A percentile compares a stretch with the other conserved stretches of the same genome.
phyloP scores from a whole-genome alignment of 768 basidiomycete species.

The Obba rivulosa region DNA sequence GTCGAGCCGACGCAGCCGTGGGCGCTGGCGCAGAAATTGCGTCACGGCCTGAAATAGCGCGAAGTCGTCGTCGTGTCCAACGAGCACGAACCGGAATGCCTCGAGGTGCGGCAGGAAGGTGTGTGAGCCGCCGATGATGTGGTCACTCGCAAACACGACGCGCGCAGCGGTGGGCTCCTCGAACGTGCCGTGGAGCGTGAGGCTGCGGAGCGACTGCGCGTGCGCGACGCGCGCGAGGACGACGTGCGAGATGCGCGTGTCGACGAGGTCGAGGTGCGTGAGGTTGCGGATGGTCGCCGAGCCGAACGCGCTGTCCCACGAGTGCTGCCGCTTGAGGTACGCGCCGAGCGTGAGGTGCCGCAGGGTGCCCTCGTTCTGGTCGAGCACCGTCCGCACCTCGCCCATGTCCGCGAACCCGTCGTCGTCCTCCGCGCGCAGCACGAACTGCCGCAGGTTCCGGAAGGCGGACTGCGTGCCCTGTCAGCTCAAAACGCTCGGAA shows the following conservation, averaged over 20 bases:
- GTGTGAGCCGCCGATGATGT: slow-evolving; percentile 51
- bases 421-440: slow-evolving; percentile 64
- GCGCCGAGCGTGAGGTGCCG: slow-evolving; percentile 63
- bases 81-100: slow-evolving; percentile 57
- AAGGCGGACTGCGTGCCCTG: slow-evolving; percentile 40
- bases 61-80: slow-evolving; percentile 56
- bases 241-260: slow-evolving; percentile 59
- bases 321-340: slow-evolving; percentile 58
- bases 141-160: slow-evolving; percentile 58
- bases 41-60: slow-evolving; percentile 49
- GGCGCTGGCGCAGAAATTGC: slow-evolving; percentile 45
- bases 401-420: slow-evolving; percentile 68
- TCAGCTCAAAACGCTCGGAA: not conserved
- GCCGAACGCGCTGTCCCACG: slow-evolving; percentile 63
- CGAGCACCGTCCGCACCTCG: slow-evolving; percentile 59
- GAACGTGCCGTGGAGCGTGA: slow-evolving; percentile 64
- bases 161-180: slow-evolving; percentile 52
- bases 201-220: slow-evolving; percentile 52
- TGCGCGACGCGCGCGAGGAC: slow-evolving; percentile 61
- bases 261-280: slow-evolving; percentile 65
- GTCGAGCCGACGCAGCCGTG: slow-evolving; percentile 49
- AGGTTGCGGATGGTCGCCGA: slow-evolving; percentile 59
- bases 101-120: slow-evolving; percentile 60
- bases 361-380: slow-evolving; percentile 52
- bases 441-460: slow-evolving; percentile 55